Conservation (phyloP, 768 basidiomycete species). For the Hygrocybe punicea region DNA sequence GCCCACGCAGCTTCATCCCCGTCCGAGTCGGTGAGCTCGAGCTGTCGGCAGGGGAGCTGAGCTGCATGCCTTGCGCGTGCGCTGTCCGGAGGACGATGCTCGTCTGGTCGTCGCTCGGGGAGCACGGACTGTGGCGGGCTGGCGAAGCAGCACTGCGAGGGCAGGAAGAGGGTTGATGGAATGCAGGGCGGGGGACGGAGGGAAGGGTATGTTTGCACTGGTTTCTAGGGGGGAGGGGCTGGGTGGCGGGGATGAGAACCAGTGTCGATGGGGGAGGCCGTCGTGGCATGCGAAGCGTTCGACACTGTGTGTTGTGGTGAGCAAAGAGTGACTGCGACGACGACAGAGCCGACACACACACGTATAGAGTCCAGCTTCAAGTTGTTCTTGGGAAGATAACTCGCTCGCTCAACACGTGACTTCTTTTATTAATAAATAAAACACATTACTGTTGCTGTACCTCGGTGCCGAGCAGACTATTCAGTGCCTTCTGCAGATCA, state of each 20-base stretch:
- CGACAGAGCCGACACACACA: no score
- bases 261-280: background rate
- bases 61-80: background rate
- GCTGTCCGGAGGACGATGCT: background rate
- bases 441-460: background rate
- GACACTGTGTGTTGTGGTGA: no score
- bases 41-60: background rate
- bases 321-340: no score
- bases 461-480: conserved; percentile 9
- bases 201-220: conserved; percentile 65
- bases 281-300: no score
- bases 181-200: conserved; percentile 56
- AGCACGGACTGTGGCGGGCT: conserved; percentile 1
- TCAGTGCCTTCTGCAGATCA: conserved; percentile 49
- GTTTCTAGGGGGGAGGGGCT: conserved; percentile 57
- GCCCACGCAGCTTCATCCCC: conserved; percentile 37
- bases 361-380: no score
- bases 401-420: no score
- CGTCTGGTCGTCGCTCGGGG: background rate
- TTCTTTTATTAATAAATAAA: background rate
- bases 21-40: background rate
- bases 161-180: conserved; percentile 34
- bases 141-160: conserved; percentile 16
- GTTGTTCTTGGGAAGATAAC: no score
- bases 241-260: conserved; percentile 6